Percentiles rank a stretch among this genome's conserved stretches.
Conservation (phyloP, 768 basidiomycete genomes). For the Xerocomellus amylosporus region DNA sequence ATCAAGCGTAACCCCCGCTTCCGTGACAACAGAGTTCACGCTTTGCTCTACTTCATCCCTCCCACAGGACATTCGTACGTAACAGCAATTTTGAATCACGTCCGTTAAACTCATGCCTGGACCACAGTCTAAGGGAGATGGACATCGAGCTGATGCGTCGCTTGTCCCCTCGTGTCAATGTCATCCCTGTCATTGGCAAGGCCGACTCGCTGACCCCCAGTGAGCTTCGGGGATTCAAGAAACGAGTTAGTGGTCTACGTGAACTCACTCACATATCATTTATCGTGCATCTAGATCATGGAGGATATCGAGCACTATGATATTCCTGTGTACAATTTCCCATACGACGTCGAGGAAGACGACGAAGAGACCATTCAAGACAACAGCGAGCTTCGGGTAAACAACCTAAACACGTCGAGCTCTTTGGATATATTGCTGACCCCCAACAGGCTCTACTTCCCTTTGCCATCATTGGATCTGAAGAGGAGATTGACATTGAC, state of each 20-base stretch:
- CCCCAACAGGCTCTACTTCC: conserved; percentile 75
- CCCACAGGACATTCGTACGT: conserved; percentile 96
- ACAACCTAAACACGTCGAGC: conserved; percentile 22
- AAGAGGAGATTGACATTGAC: conserved; percentile 93
- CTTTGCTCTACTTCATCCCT: conserved; percentile 95
- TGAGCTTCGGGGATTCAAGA: conserved; percentile 95
- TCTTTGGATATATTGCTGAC: conserved; percentile 6
- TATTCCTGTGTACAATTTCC: conserved; percentile 99
- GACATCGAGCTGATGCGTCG: conserved; percentile 99
- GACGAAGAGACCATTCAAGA: conserved; percentile 98
- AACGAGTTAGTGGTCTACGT: conserved; percentile 53
- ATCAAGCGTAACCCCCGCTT: conserved; percentile 99
- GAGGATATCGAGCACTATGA: conserved; percentile 99
- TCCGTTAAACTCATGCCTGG: not conserved
- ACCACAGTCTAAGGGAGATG: conserved; percentile 85
- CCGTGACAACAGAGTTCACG: conserved; percentile 96
- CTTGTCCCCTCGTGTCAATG: conserved; percentile 95
- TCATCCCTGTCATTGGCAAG: conserved; percentile 97
- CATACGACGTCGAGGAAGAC: conserved; percentile 98
- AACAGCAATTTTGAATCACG: not conserved
- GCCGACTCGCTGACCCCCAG: conserved; percentile 92
- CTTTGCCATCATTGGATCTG: conserved; percentile 95
- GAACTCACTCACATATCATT: conserved; percentile 1
- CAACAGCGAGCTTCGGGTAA: conserved; percentile 89
- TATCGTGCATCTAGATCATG: conserved; percentile 71